Evolutionary conservation across 495 filamentous ascomycete species (phyloP).

Genomic region (Podospora tetraspora): DNA sequence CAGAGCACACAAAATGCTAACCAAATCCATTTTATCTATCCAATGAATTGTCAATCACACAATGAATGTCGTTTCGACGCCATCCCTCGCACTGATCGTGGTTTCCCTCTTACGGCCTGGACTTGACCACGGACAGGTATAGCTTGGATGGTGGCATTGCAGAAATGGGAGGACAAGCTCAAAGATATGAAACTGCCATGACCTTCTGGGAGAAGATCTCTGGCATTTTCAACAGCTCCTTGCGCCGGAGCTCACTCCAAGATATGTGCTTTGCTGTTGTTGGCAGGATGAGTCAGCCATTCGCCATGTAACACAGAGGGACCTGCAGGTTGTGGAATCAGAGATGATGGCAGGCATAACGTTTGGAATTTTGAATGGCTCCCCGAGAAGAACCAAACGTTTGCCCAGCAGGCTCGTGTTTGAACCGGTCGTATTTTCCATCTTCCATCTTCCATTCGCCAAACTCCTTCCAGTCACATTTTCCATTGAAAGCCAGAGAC

Average conservation of each 20-base stretch:
- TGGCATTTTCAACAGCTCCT: background rate
- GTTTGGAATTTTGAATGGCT: background rate
- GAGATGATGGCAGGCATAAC: background rate
- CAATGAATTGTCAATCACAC: background rate
- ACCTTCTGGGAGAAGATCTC: background rate
- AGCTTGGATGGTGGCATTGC: background rate
- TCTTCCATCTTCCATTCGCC: background rate
- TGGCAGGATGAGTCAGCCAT: background rate
- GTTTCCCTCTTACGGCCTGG: background rate
- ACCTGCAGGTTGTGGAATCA: background rate
- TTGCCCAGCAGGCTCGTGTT: background rate
- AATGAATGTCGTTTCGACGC: background rate
- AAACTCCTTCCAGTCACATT: background rate
- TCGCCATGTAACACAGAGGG: background rate
- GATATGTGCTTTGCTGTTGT: background rate
- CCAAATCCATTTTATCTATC: background rate
- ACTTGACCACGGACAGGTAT: too few relatives aligned
- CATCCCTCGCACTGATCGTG: too few relatives aligned
- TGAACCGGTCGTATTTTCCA: background rate
- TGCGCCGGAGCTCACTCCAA: background rate
- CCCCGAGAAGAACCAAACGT: background rate
- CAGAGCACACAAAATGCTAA: too few relatives aligned
- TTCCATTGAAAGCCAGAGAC: background rate
- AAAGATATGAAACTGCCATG: background rate
- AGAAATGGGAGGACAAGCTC: background rate